Evolutionary conservation across 2,329 filamentous ascomycete genomes (phyloP).

Genomic region (Trichoderma sp.): DNA sequence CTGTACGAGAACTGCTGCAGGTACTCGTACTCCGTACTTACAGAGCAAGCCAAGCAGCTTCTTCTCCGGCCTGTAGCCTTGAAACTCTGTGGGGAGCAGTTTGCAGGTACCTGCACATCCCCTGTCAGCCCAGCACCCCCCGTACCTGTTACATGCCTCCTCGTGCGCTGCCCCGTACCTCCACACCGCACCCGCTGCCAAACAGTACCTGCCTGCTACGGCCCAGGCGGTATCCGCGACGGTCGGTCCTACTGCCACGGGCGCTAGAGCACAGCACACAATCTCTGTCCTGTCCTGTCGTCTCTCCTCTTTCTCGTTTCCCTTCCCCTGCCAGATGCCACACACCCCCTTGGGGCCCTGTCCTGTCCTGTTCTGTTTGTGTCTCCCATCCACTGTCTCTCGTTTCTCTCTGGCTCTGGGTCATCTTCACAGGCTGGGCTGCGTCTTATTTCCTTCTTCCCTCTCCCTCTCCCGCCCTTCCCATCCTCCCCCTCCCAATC

Average conservation of each 20-base stretch:
- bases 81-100: slow-evolving; percentile 10
- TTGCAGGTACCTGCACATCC: slow-evolving; percentile 4
- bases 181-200: background rate
- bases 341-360: slow-evolving; percentile 26
- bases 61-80: background rate
- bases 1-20: background rate
- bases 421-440: slow-evolving; percentile 30
- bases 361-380: slow-evolving; percentile 27
- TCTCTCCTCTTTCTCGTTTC: slow-evolving; percentile 19
- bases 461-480: slow-evolving; percentile 30
- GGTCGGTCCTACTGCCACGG: slow-evolving; percentile 1
- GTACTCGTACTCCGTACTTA: background rate
- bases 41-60: background rate
- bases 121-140: background rate
- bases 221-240: background rate
- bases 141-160: background rate
- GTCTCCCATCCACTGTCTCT: slow-evolving; percentile 33
- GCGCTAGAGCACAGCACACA: slow-evolving; percentile 9
- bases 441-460: slow-evolving; percentile 29
- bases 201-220: background rate
- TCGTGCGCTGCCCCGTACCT: slow-evolving; percentile 1
- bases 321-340: slow-evolving; percentile 23
- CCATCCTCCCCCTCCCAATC: slow-evolving; percentile 33
- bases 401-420: slow-evolving; percentile 34
- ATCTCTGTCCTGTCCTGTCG: slow-evolving; percentile 16